Evolutionary conservation across 345 rosid species (phyloP), one percentile per base, ranked within the genome.

Genomic region (Laguncularia racemosa): DNA sequence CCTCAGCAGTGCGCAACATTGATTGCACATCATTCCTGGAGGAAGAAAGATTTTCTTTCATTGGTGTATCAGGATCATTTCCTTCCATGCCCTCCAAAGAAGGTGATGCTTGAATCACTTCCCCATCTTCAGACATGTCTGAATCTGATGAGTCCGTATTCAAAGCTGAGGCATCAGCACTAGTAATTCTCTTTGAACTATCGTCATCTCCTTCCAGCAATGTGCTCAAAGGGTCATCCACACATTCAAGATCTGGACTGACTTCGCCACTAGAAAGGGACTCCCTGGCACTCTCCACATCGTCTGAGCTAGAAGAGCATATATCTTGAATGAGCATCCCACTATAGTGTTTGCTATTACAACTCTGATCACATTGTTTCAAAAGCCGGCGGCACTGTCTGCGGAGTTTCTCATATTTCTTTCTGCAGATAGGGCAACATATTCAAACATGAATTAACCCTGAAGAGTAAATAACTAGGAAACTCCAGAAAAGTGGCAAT

Each of bases 361-460:
- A 74, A 69, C 70, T 70, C 62, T 66, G 62, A 50, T 55, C 67
- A 52, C 56, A 52, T 49, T 18, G 75, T 70, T 73, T 84, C 56
- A 72, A 81, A 43, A 86, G 80, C 62, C 50, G 76, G 52, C 73
- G 68, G 65, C 97, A 86, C 59, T 72, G 72, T 70, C 80, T 77
- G n/a, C 98, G 89, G 10, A 92, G 78, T 73, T 85, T 83, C 76
- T 92, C 88, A 71, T 89, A 92, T 48, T 75, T 78, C 75, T 83
- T 86, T 71, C 98, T 92, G 81, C 74, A 75, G 19, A 53, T 44
- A 51, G 0, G 28, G 40, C 40, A 33, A 10, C 9, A 33, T 33
- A 6, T 33, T 33, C 40, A 3, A 33, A 62, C 13, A 65, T 19
- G 20, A 11, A 16, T 40, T 52, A 28, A 14, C 14, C 20, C 26